These are phyloP conservation scores for Pharus latifolius DNA, from an alignment of 176 grass and related monocot species.

Conservation along the genomic window DNA sequence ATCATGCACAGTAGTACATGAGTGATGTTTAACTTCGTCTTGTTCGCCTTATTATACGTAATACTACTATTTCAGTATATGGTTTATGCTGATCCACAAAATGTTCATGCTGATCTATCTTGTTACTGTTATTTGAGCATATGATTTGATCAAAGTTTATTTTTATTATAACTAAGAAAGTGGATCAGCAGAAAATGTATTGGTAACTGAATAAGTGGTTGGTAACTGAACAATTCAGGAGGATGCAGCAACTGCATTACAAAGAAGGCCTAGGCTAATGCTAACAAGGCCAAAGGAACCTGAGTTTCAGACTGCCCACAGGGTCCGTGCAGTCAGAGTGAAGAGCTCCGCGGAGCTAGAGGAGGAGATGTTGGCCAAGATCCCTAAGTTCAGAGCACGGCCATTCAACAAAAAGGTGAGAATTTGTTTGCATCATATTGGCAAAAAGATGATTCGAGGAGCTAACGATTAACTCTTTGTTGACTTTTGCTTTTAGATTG, in stretches of 20 bases:
- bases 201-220: neutral
- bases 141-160: neutral
- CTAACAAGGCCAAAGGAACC: conserved; percentile 94
- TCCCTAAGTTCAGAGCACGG: conserved; percentile 93
- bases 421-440: neutral
- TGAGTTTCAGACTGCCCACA: conserved; percentile 64
- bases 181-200: neutral
- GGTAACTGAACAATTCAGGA: conserved; percentile 41
- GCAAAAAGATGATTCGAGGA: neutral
- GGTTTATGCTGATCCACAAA: too few relatives aligned
- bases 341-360: conserved; percentile 84
- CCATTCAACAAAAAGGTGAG: conserved; percentile 86
- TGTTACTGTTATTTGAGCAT: neutral
- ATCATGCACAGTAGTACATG: neutral
- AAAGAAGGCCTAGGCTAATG: conserved; percentile 57
- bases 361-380: conserved; percentile 90
- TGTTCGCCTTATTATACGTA: neutral
- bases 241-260: conserved; percentile 27
- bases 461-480: neutral
- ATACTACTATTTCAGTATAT: neutral
- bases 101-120: too few relatives aligned
- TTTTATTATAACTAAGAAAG: neutral
- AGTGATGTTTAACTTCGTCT: neutral
- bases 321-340: conserved; percentile 65
- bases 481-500: conserved; percentile 50